Conservation (phyloP, 805 yeast genomes). For the Zygosaccharomyces bailii region DNA sequence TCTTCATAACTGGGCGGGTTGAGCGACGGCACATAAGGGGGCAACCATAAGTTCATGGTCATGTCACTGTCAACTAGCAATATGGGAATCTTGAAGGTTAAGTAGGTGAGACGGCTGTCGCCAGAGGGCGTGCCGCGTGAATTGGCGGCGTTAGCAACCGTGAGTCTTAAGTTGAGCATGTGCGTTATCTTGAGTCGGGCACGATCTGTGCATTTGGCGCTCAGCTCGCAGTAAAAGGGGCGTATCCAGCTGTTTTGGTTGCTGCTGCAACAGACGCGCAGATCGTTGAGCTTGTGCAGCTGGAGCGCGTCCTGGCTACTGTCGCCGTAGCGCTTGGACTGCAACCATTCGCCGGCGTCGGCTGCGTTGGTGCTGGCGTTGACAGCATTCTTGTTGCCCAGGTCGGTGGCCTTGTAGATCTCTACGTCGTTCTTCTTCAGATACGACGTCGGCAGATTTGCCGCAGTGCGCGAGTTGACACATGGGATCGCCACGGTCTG, state of each 20-base stretch:
- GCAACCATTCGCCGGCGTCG: too few relatives aligned
- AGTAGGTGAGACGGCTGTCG: conserved; percentile 2
- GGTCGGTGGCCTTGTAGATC: conserved; percentile 8
- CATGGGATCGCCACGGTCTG: conserved; percentile 23
- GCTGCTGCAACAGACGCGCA: neutral
- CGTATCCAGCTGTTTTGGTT: conserved; percentile 9
- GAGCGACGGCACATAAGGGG: conserved; percentile 9
- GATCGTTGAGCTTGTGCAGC: neutral
- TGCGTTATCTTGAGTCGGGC: conserved; percentile 22
- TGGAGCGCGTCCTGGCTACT: conserved; percentile 9
- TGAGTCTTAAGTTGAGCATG: conserved; percentile 12
- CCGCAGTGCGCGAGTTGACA: conserved; percentile 11
- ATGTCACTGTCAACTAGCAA: conserved; percentile 18
- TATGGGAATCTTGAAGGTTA: conserved; percentile 16
- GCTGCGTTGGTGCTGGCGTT: too few relatives aligned
- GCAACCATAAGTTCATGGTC: conserved; percentile 14
- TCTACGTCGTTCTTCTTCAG: conserved; percentile 13
- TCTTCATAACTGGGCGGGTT: neutral
- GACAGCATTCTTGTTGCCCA: too few relatives aligned
- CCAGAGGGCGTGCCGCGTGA: neutral
- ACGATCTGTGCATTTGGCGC: conserved; percentile 9
- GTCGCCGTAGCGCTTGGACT: conserved; percentile 17
- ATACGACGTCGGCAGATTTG: conserved; percentile 13
- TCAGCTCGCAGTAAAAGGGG: conserved; percentile 21
- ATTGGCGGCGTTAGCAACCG: conserved; percentile 1